Conservation (phyloP, 176 grass and related monocot species). For the Cenchrus americanus region DNA sequence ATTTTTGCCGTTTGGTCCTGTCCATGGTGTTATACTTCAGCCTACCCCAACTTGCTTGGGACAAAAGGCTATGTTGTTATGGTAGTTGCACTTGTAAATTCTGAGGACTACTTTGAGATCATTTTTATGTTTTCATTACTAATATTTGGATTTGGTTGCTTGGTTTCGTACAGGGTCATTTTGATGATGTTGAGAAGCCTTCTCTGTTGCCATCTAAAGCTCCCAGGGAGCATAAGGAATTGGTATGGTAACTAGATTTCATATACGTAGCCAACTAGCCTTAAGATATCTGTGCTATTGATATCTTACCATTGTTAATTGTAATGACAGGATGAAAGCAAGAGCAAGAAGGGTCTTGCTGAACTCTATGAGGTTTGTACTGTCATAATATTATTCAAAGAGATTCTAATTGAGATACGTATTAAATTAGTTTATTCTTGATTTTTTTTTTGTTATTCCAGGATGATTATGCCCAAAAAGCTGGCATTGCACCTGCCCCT, state of each 20-base stretch:
- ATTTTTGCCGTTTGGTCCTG: conserved; percentile 18
- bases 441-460: conserved; percentile 44
- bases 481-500: conserved; percentile 60
- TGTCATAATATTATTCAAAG: conserved; percentile 27
- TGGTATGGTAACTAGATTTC: conserved; percentile 49
- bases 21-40: not conserved
- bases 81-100: not conserved
- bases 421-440: conserved; percentile 26
- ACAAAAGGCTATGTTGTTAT: not conserved
- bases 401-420: not conserved
- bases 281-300: conserved; percentile 21
- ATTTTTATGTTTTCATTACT: conserved; percentile 25
- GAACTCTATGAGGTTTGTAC: conserved; percentile 87
- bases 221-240: conserved; percentile 69
- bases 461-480: conserved; percentile 80
- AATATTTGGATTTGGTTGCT: conserved; percentile 19
- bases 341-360: conserved; percentile 95
- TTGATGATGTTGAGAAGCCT: conserved; percentile 93
- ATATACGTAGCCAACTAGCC: not conserved
- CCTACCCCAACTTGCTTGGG: too few relatives aligned
- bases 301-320: conserved; percentile 33
- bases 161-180: conserved; percentile 60
- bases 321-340: conserved; percentile 81
- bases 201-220: conserved; percentile 67
- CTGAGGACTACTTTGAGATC: not conserved